These are phyloP conservation scores for Phytophthora parvispora DNA, from an alignment of 352 stramenopile genomes.

Conservation along the genomic window DNA sequence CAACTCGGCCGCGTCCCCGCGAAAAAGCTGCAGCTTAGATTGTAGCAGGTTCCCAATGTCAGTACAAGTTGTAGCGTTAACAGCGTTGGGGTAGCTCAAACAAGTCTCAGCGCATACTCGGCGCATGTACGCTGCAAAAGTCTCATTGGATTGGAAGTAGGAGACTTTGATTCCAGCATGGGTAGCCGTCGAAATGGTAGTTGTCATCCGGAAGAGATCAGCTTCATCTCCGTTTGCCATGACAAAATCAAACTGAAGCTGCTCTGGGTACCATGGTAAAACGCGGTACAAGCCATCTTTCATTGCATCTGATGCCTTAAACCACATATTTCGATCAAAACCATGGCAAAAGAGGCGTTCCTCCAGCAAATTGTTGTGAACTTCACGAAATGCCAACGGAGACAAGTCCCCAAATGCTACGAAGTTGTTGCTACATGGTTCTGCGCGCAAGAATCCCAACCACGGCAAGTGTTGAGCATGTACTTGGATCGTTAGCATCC, in stretches of 20 bases:
- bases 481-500: conserved; percentile 64
- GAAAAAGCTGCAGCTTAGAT: neutral
- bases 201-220: neutral
- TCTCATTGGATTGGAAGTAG: conserved; percentile 3
- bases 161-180: conserved; percentile 4
- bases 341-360: conserved; percentile 36
- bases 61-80: neutral
- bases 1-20: neutral
- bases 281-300: neutral
- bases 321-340: conserved; percentile 44
- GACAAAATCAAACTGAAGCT: neutral
- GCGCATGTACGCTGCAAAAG: neutral
- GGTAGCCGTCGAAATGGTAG: neutral
- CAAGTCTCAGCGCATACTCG: neutral
- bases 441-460: conserved; percentile 43
- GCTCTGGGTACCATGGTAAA: neutral
- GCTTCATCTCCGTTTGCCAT: neutral
- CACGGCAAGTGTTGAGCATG: conserved; percentile 30
- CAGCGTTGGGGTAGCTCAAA: neutral
- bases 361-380: conserved; percentile 46
- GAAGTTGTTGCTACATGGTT: conserved; percentile 38
- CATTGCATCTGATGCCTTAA: neutral
- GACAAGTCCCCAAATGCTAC: conserved; percentile 56
- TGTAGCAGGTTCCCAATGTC: neutral
- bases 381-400: conserved; percentile 32